phyloP scores from a whole-genome alignment of 768 basidiomycete species.

The Paxillus ammoniavirescens region DNA sequence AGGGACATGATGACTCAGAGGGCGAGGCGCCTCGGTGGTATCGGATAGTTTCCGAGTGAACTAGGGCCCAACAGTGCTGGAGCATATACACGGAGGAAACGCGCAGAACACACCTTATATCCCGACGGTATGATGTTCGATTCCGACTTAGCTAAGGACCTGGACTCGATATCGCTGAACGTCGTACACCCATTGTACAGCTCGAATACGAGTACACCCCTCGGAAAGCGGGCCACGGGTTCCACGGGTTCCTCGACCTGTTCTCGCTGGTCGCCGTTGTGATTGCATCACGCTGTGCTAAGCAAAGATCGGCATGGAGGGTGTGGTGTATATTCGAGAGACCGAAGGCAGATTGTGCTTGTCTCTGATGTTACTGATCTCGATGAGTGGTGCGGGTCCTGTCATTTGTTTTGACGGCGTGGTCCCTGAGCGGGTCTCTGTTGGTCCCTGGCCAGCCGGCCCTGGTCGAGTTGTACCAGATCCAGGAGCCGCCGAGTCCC shows the following conservation, averaged over 20 bases:
- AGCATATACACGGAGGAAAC: background rate
- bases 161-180: conserved; percentile 81
- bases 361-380: no score
- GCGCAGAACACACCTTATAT: conserved; percentile 82
- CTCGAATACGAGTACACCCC: conserved; percentile 69
- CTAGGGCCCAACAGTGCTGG: background rate
- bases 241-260: conserved; percentile 68
- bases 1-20: no score
- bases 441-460: background rate
- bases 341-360: no score
- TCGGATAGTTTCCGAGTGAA: background rate
- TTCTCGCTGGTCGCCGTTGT: conserved; percentile 45
- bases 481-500: no score
- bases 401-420: conserved; percentile 20
- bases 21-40: no score
- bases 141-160: conserved; percentile 58
- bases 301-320: conserved; percentile 49
- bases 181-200: conserved; percentile 74
- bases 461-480: conserved; percentile 1
- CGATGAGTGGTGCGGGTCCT: conserved; percentile 53
- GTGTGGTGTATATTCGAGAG: no score
- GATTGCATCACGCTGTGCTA: conserved; percentile 33
- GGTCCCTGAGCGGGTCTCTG: background rate
- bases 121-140: no score
- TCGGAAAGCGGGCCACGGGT: no score